phyloP scores from a whole-genome alignment of 225 moss, liverwort and hornwort species.

The Antitrichia curtipendula region DNA sequence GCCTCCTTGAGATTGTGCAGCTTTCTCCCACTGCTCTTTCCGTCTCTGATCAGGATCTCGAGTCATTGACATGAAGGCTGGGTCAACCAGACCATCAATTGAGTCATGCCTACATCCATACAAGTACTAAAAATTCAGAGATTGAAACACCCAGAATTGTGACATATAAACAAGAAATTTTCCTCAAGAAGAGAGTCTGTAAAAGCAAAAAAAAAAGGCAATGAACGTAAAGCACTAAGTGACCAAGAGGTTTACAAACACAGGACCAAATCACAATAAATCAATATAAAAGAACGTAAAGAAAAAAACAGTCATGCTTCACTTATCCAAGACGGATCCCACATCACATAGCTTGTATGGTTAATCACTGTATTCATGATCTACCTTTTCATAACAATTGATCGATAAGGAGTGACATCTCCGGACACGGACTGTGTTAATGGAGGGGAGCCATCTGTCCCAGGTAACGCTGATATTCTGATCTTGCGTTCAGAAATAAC shows the following conservation, averaged over 20 bases:
- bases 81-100: slow-evolving; percentile 81
- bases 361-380: background rate
- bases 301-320: background rate
- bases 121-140: background rate
- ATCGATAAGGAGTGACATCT: slow-evolving; percentile 32
- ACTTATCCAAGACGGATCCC: background rate
- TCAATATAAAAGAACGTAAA: background rate
- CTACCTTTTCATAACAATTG: slow-evolving; percentile 44
- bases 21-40: slow-evolving; percentile 97
- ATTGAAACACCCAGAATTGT: background rate
- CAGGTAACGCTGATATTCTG: slow-evolving; percentile 92
- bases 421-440: slow-evolving; percentile 33
- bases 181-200: background rate
- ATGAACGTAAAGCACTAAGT: background rate
- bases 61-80: slow-evolving; percentile 96
- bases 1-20: slow-evolving; percentile 83
- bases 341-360: background rate
- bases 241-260: background rate
- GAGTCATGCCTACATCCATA: slow-evolving; percentile 49
- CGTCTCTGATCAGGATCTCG: slow-evolving; percentile 98
- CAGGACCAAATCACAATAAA: background rate
- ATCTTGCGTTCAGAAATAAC: slow-evolving; percentile 93
- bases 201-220: background rate
- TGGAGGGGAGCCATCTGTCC: slow-evolving; percentile 25
- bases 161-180: background rate